A percentile compares a stretch with the other conserved stretches of the same genome.
phyloP scores from a whole-genome alignment of 2,329 filamentous ascomycete species.

The Colletotrichum limetticola region DNA sequence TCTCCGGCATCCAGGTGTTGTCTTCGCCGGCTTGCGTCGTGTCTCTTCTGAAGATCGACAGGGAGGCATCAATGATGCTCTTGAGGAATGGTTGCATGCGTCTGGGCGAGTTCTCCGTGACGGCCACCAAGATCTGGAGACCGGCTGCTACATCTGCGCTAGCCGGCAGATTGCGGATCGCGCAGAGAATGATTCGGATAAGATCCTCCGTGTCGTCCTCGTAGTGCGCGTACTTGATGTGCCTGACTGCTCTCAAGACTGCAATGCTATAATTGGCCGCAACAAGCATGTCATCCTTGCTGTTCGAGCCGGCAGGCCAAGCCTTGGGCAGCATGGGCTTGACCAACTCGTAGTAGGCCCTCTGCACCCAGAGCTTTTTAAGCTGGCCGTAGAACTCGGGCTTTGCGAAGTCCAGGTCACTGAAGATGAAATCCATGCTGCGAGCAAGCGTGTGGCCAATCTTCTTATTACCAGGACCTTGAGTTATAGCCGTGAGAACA shows the following conservation, averaged over 20 bases:
- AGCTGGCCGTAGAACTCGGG: constrained; percentile 53
- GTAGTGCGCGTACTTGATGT: constrained; percentile 62
- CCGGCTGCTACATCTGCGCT: constrained; percentile 59
- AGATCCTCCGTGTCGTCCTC: constrained; percentile 60
- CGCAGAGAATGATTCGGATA: constrained; percentile 60
- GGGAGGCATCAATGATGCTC: constrained; percentile 59
- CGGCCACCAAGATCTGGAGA: constrained; percentile 58
- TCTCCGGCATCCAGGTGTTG: constrained; percentile 43
- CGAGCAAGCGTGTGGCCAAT: constrained; percentile 54
- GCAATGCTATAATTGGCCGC: constrained; percentile 56
- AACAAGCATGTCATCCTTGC: constrained; percentile 42
- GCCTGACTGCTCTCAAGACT: constrained; percentile 59
- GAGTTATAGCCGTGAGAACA: constrained; percentile 40
- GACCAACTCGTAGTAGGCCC: constrained; percentile 58
- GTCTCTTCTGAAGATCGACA: constrained; percentile 44
- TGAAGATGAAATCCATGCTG: constrained; percentile 55
- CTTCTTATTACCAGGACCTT: constrained; percentile 43
- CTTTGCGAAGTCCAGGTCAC: constrained; percentile 50
- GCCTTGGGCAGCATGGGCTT: constrained; percentile 58
- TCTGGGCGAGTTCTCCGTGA: constrained; percentile 58
- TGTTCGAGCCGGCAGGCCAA: constrained; percentile 43
- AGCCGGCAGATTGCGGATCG: constrained; percentile 53
- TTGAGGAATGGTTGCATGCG: constrained; percentile 59
- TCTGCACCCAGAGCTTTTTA: constrained; percentile 60
- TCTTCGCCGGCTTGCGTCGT: constrained; percentile 36